These are phyloP conservation scores for Ogataea corticis DNA, from an alignment of 805 yeast genomes.

Conservation along the genomic window DNA sequence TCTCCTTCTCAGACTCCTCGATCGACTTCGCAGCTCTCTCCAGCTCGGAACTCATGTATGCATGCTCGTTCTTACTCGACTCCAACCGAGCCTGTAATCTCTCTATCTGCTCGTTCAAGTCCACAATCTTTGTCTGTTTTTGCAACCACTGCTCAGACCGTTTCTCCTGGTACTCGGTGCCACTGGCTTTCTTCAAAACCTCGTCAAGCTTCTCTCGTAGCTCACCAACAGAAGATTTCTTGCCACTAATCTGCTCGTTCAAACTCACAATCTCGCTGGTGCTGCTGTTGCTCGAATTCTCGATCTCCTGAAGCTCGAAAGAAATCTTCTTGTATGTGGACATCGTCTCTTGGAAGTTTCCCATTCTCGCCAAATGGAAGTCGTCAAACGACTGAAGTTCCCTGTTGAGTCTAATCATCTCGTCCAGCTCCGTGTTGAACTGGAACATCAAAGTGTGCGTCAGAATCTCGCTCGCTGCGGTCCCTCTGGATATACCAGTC, in stretches of 20 bases:
- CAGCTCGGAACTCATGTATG: conserved; percentile 63
- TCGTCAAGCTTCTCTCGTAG: conserved; percentile 32
- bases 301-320: conserved; percentile 45
- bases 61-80: conserved; percentile 56
- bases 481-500: conserved; percentile 37
- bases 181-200: conserved; percentile 25
- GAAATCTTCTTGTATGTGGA: conserved; percentile 47
- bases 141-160: conserved; percentile 27
- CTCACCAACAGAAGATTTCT: conserved; percentile 22
- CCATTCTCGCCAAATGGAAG: conserved; percentile 40
- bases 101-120: conserved; percentile 46
- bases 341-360: conserved; percentile 44
- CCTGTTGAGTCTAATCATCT: conserved; percentile 41
- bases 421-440: conserved; percentile 48
- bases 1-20: conserved; percentile 41
- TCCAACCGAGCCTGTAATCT: conserved; percentile 44
- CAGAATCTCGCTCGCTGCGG: conserved; percentile 36
- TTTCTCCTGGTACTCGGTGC: conserved; percentile 19
- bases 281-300: conserved; percentile 34
- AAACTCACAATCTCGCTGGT: conserved; percentile 22
- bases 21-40: conserved; percentile 52
- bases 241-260: conserved; percentile 15
- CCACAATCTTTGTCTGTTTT: conserved; percentile 44
- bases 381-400: conserved; percentile 50
- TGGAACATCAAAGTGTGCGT: conserved; percentile 66